phyloP scores from a whole-genome alignment of 495 filamentous ascomycete species.

The Lasiosphaeriaceae sp. region DNA sequence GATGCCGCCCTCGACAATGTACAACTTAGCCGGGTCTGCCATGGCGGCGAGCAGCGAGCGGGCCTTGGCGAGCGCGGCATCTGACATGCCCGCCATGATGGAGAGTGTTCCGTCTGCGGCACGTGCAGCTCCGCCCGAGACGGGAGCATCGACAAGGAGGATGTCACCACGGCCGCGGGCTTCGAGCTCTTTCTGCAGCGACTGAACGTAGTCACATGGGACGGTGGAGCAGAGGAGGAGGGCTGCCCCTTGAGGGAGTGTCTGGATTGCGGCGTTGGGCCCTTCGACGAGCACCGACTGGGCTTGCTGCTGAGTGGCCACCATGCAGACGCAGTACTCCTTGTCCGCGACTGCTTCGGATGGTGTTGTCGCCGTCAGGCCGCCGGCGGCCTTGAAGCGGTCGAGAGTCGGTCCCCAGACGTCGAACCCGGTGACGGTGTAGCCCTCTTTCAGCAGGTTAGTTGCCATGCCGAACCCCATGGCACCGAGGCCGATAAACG shows the following conservation, averaged over 20 bases:
- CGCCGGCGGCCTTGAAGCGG: slow-evolving; percentile 63
- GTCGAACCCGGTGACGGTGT: slow-evolving; percentile 70
- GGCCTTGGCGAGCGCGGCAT: slow-evolving; percentile 55
- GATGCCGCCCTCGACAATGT: slow-evolving; percentile 68
- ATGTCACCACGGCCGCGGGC: slow-evolving; percentile 58
- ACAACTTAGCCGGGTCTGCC: slow-evolving; percentile 58
- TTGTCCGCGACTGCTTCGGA: slow-evolving; percentile 59
- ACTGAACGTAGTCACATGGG: slow-evolving; percentile 60
- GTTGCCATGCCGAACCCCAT: slow-evolving; percentile 89
- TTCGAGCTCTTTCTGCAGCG: slow-evolving; percentile 53
- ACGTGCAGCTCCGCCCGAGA: slow-evolving; percentile 71
- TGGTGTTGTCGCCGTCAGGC: slow-evolving; percentile 57
- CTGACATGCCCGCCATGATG: slow-evolving; percentile 70
- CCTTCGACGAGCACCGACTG: slow-evolving; percentile 60
- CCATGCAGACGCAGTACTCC: slow-evolving; percentile 70
- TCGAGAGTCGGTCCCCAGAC: slow-evolving; percentile 70
- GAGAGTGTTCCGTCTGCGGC: slow-evolving; percentile 75
- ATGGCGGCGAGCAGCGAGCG: slow-evolving; percentile 60
- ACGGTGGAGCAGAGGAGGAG: slow-evolving; percentile 75
- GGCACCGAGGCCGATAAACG: slow-evolving; percentile 81
- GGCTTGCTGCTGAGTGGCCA: slow-evolving; percentile 69
- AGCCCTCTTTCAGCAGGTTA: slow-evolving; percentile 66
- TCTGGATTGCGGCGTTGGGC: slow-evolving; percentile 52
- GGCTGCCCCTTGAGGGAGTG: slow-evolving; percentile 54
- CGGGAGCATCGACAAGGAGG: slow-evolving; percentile 67